Base-by-base conservation (phyloP, 148 eudicot genomes). In the Dysphania ambrosioides region DNA sequence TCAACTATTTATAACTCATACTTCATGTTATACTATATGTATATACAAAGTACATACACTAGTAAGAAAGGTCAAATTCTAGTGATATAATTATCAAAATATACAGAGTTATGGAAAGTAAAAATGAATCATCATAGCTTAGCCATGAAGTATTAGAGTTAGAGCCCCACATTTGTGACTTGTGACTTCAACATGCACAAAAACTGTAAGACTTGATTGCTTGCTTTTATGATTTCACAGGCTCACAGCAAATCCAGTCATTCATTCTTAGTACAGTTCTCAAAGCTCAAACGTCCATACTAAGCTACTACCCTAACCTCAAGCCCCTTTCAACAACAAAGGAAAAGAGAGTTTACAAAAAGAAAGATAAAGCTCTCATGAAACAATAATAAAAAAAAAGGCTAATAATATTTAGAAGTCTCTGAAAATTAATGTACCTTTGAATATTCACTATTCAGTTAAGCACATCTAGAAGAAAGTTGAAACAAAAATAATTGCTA, bases 341-440 rank as follows among this genome's bases (percentile, higher is more conserved):
- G 35, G 51, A 11, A 44, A 57, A 57, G 57, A 27, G 66, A 63
- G 55, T 62, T 75, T 44, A 10, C 8, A 31, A 62, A 72, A 78
- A 72, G 67, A 72, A 78, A 72, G 67, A 31, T 61, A 72, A 78
- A 72, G 72, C 27, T 65, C 67, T 64, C 58, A 11, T 63, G 30
- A 5, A 31, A 36, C 56, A 40, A 65, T 71, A 72, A 36, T 56
- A 53, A 35, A 65, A 77, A 72, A 36, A 57, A 53, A 35, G 12
- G 66, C 59, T 18, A n/a, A 24, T 38, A 41, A n/a, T 67, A 76
- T 57, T 59, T 47, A 30, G 6, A 68, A 70, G 19, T 53, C 59
- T 26, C 38, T 77, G 51, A 70, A 77, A 61, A 60, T 59, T 70
- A n/a, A 71, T 15, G 13, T 42, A 9, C 9, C 75, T 42, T n/a